phyloP scores from a whole-genome alignment of 768 basidiomycete genomes.

The Candolleomyces efflorescens region DNA sequence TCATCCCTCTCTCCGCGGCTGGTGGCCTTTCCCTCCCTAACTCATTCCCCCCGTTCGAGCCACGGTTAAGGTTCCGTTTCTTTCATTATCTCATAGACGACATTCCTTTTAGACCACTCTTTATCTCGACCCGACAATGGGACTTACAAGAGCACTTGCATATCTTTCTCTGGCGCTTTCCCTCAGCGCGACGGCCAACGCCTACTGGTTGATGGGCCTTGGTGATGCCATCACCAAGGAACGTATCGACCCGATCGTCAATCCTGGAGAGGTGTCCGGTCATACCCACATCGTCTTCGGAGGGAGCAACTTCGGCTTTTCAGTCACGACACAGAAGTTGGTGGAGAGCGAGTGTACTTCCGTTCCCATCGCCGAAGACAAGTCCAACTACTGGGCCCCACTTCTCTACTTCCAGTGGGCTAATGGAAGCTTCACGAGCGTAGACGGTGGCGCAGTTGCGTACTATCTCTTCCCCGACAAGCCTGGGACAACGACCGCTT shows the following conservation, averaged over 20 bases:
- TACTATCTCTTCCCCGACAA: slow-evolving; percentile 45
- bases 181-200: slow-evolving; percentile 5
- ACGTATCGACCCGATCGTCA: slow-evolving; percentile 48
- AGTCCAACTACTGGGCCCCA: slow-evolving; percentile 51
- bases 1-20: background rate
- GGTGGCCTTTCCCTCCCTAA: background rate
- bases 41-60: background rate
- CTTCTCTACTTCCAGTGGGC: slow-evolving; percentile 52
- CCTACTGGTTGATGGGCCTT: slow-evolving; percentile 6
- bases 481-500: slow-evolving; percentile 44
- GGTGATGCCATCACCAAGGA: slow-evolving; percentile 39
- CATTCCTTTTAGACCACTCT: slow-evolving; percentile 4
- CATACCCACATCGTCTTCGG: slow-evolving; percentile 51
- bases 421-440: slow-evolving; percentile 42
- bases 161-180: background rate
- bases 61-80: background rate
- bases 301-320: slow-evolving; percentile 47
- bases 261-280: slow-evolving; percentile 38
- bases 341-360: slow-evolving; percentile 48
- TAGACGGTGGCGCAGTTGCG: slow-evolving; percentile 43
- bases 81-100: background rate
- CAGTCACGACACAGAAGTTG: slow-evolving; percentile 35
- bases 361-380: slow-evolving; percentile 50
- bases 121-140: background rate
- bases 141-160: background rate